phyloP scores from a whole-genome alignment of 225 moss, liverwort and hornwort species.

The Straminergon stramineum region DNA sequence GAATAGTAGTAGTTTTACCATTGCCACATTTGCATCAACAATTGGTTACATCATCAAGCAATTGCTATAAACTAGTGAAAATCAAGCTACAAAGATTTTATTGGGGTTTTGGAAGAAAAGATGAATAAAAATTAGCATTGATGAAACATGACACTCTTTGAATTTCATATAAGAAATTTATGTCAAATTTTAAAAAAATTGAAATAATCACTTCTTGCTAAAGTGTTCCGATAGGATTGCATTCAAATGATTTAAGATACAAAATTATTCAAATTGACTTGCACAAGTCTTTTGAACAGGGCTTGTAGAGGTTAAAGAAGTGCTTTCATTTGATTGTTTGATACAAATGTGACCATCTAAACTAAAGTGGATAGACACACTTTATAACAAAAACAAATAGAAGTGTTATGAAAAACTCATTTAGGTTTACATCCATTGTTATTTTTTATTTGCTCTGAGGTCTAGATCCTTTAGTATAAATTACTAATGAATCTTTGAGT shows the following conservation, averaged over 20 bases:
- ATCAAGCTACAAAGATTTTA: neutral
- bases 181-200: neutral
- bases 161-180: neutral
- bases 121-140: neutral
- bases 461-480: neutral
- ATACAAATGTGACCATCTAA: no score
- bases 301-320: neutral
- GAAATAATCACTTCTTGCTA: neutral
- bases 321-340: neutral
- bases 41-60: accelerated
- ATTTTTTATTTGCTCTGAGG: neutral
- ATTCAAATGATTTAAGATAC: neutral
- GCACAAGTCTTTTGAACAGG: neutral
- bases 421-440: neutral
- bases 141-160: accelerated
- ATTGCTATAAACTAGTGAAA: neutral
- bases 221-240: no score
- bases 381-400: neutral
- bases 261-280: neutral
- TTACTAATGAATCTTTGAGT: neutral
- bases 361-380: neutral
- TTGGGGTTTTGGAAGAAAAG: accelerated
- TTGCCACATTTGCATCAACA: neutral
- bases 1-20: accelerated
- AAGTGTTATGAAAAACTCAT: neutral